Conservation (phyloP, 2,329 filamentous ascomycete species). For the Xylariaceae sp. region DNA sequence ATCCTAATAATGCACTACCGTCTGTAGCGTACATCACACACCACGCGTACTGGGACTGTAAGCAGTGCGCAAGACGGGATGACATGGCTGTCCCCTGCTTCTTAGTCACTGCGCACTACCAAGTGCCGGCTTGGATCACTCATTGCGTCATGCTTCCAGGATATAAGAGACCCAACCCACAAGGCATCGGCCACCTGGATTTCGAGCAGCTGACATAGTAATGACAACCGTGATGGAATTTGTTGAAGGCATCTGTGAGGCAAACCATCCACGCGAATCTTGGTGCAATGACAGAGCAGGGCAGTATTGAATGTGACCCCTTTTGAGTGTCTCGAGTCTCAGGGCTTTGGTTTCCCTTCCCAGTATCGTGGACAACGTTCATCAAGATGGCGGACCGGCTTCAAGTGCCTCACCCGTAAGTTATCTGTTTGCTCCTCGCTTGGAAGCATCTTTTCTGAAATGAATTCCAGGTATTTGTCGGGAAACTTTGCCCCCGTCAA, state of each 20-base stretch:
- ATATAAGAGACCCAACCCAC: background rate
- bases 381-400: constrained; percentile 20
- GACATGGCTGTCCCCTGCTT: background rate
- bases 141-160: background rate
- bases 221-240: background rate
- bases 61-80: no score
- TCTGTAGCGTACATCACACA: background rate
- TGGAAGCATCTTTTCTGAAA: background rate
- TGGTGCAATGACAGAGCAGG: background rate
- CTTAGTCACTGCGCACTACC: background rate
- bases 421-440: background rate
- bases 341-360: background rate
- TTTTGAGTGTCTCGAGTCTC: background rate
- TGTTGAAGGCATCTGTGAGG: background rate
- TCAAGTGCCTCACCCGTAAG: constrained; percentile 28
- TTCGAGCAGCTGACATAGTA: background rate
- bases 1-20: background rate
- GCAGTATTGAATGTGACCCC: background rate
- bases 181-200: background rate
- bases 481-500: constrained; percentile 67
- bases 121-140: background rate
- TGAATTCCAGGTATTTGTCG: constrained; percentile 46
- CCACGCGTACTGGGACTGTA: background rate
- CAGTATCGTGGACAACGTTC: background rate
- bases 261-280: background rate